Evolutionary conservation across 192 early-diverging fungal species (phyloP), one percentile per base, ranked within the genome.

Genomic region (Linderina pennispora): DNA sequence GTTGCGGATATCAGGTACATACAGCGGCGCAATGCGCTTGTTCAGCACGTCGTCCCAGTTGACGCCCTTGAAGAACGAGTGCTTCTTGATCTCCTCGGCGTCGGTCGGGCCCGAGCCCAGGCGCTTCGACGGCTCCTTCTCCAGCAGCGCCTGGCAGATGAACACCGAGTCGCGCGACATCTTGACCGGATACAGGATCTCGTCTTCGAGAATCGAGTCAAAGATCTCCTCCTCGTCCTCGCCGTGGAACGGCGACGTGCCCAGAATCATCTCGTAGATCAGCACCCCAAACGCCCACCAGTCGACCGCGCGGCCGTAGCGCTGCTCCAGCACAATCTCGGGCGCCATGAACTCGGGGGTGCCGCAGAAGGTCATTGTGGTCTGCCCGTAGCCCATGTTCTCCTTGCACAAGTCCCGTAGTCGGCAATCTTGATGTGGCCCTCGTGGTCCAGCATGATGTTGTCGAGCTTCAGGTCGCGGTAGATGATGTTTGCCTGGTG

Each of bases 311-410:
- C 89, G 80, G 10, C 84, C 87, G 60, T 98, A 98, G 33, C 88
- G 88, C 73, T 96, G 88, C 65, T 96, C 96, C 45, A 86, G 69
- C 22, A 98, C 75, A 41, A 98, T 96, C 68, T 98, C 96, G 32
- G 96, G 96, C 5, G 96, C 94, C 94, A 98, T 98, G 52, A 96
- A 98, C 63, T 98, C 96, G 11, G 94, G 94, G 20, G 96, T 98
- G 23, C 96, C 96, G 58, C 94, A 97, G 74, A 97, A 98, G 3
- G 93, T 98, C 37, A 84, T 89, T 3, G 96, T 97, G 0, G 85
- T 89, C 14, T 77, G 71, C 11, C 91, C 92, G 49, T 82, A 85
- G 32, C 80, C 77, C 89, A 97, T 97, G 53, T 90, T 88, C 50
- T 84, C 94, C 77, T 99, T 99, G 73, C 96, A 99, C 36, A 98